Evolutionary conservation across 2,329 filamentous ascomycete species (phyloP).

Genomic region (Fusarium circinatum): DNA sequence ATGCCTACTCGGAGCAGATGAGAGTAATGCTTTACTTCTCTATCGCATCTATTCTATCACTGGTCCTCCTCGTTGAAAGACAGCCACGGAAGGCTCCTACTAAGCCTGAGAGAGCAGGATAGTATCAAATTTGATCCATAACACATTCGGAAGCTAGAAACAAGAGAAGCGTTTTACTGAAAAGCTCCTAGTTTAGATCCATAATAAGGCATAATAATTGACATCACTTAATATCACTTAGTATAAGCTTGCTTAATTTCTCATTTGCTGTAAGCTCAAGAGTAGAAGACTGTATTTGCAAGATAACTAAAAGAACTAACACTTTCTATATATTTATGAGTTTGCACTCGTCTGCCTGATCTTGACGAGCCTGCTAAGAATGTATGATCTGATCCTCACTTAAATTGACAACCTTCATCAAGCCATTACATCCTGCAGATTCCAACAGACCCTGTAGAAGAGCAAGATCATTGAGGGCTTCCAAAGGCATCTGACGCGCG

Average conservation of each 20-base stretch:
- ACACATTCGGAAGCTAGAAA: rapidly evolving
- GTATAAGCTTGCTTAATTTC: background rate
- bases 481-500: background rate
- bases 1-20: background rate
- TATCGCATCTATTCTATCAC: background rate
- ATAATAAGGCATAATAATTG: background rate
- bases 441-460: background rate
- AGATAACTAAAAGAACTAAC: background rate
- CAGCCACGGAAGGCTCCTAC: background rate
- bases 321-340: background rate
- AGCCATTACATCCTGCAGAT: background rate
- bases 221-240: rapidly evolving
- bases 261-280: background rate
- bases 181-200: background rate
- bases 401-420: background rate
- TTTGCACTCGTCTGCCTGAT: background rate
- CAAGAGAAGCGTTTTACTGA: rapidly evolving
- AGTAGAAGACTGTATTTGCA: rapidly evolving
- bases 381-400: background rate
- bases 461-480: background rate
- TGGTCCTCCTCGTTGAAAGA: background rate
- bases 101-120: background rate
- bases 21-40: conserved; percentile 3
- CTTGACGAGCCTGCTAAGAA: background rate
- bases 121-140: rapidly evolving